Base-by-base conservation (phyloP, 2,329 filamentous ascomycete genomes). In the Clonostachys chloroleuca region DNA sequence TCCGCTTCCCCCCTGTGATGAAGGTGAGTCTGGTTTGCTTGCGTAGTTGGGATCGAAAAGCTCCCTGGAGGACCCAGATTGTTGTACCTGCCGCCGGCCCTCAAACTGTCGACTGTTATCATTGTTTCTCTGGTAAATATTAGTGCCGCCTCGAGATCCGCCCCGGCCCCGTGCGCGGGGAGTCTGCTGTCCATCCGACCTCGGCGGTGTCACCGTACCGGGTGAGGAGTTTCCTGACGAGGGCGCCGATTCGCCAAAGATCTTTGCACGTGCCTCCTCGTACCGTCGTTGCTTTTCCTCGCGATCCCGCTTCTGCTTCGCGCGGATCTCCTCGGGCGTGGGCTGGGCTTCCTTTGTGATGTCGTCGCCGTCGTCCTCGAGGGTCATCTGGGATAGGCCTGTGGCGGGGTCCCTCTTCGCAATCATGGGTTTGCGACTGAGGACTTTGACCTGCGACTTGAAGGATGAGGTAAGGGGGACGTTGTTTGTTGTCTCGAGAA, bases 231-330 rank as follows among this genome's bases (percentile, higher is more conserved):
- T 73, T 2, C 83, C 80, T 0, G 84, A 78, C 8, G 72, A 72
- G 10, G 72, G 65, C 34, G 66, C 71, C 10, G 72, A 69, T 34
- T 80, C 82, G 17, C 91, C 91, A 65, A 96, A 92, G 47, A 96
- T 85, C 62, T 91, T 87, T 57, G 92, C 89, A 33, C 92, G 80
- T 6, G 85, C 89, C 69, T 96, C 91, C 51, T 95, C 88, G 63
- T 96, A 96, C 51, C 87, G 87, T 48, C 84, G 84, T 70, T 95
- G 88, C 71, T 94, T 96, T 69, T 95, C 91, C 60, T 95, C 91
- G 10, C 84, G 80, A 56, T 95, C 89, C 43, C 80, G 78, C 62
- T 90, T 83, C 46, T 92, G 88, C 59, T 87, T 87, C 20, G 83
- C 80, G 51, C 87, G 83, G 34, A 91, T 80, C 69, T 96, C 87